Evolutionary conservation across 1,284 basidiomycete genomes (phyloP).

Genomic region (Bondarzewia mesenterica): DNA sequence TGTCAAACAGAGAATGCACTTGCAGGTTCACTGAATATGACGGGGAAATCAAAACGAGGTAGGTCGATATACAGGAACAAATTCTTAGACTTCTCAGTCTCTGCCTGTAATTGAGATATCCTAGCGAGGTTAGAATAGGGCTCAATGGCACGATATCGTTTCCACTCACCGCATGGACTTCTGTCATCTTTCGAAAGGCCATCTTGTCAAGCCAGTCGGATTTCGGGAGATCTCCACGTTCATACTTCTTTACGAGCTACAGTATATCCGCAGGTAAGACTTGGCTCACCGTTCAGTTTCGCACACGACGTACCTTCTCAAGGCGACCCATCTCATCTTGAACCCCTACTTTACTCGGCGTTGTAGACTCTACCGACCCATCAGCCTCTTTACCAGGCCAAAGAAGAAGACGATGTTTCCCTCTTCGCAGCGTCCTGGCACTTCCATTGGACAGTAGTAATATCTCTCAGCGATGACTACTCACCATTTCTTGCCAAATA

Average conservation of each 20-base stretch:
- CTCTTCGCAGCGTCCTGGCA: constrained; percentile 76
- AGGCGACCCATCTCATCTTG: constrained; percentile 91
- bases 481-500: constrained; percentile 90
- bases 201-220: constrained; percentile 95
- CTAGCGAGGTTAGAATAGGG: not conserved
- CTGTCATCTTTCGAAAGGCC: constrained; percentile 89
- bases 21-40: constrained; percentile 91
- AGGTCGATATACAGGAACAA: constrained; percentile 93
- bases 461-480: constrained; percentile 13
- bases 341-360: constrained; percentile 76
- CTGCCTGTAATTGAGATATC: constrained; percentile 67
- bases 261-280: not conserved
- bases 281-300: not conserved
- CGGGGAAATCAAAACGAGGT: constrained; percentile 95
- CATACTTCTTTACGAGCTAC: constrained; percentile 92
- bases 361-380: constrained; percentile 71
- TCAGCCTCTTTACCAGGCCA: constrained; percentile 85
- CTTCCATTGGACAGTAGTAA: not conserved
- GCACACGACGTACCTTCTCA: constrained; percentile 62
- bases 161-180: constrained; percentile 73
- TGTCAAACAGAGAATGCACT: constrained; percentile 3
- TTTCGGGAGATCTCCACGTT: constrained; percentile 88
- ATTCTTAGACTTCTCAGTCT: constrained; percentile 83
- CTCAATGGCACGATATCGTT: not conserved
- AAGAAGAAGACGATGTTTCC: constrained; percentile 83